phyloP scores from a whole-genome alignment of 1,284 basidiomycete species.

The Sphaerobolus stellatus region DNA sequence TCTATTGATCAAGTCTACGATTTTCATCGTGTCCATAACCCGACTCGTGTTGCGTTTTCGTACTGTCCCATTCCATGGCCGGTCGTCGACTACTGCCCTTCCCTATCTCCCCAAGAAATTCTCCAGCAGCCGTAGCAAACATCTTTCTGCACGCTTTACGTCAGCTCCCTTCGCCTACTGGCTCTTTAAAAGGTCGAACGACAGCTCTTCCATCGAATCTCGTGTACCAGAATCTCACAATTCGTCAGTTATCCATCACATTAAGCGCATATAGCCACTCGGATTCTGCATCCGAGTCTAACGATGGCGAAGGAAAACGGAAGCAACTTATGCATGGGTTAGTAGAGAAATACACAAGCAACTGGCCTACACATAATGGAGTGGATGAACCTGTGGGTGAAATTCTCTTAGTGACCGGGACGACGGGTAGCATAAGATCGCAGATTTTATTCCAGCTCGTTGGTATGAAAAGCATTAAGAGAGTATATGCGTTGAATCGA shows the following conservation, averaged over 20 bases:
- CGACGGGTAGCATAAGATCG: conserved; percentile 35
- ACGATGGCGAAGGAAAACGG: no score
- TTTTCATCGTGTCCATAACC: neutral
- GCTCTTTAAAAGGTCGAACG: conserved; percentile 6
- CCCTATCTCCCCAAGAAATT: conserved; percentile 42
- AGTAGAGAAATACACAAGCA: neutral
- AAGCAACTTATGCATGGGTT: no score
- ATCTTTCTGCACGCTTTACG: conserved; percentile 35
- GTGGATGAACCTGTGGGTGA: conserved; percentile 1
- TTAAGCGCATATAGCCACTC: no score
- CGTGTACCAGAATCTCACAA: conserved; percentile 36
- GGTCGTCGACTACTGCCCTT: conserved; percentile 21
- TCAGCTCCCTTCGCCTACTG: conserved; percentile 15
- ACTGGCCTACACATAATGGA: neutral
- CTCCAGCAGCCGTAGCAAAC: conserved; percentile 31
- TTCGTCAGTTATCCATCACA: no score
- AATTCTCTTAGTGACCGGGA: conserved; percentile 34
- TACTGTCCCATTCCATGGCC: neutral
- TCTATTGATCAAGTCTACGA: neutral
- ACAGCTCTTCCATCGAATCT: conserved; percentile 29
- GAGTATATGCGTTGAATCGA: conserved; percentile 29
- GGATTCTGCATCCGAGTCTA: no score
- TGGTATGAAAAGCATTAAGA: conserved; percentile 17
- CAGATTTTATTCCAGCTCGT: conserved; percentile 28
- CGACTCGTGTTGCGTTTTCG: neutral